These are phyloP conservation scores for Suillus weaverae DNA, from an alignment of 768 basidiomycete species.

Conservation along the genomic window DNA sequence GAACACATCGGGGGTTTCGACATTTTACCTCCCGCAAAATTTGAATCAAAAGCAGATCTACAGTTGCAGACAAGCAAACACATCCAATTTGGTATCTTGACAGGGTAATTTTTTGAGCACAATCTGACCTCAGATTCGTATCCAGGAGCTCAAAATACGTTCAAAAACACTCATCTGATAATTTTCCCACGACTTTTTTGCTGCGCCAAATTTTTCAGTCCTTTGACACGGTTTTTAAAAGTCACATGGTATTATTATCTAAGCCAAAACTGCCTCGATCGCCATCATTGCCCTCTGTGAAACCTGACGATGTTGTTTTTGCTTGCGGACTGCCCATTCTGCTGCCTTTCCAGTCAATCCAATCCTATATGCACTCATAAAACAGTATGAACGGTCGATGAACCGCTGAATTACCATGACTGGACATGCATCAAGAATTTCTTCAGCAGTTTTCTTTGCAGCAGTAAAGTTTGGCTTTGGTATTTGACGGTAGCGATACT, in stretches of 20 bases:
- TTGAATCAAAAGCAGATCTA: no score
- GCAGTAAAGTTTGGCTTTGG: no score
- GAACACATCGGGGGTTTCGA: no score
- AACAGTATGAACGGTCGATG: constrained; percentile 37
- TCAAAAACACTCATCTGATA: neutral
- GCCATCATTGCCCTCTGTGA: no score
- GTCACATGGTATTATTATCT: no score
- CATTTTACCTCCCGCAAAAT: no score
- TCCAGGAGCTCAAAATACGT: neutral
- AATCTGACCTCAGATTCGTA: neutral
- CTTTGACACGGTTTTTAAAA: no score
- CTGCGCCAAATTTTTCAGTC: neutral
- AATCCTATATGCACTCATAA: constrained; percentile 35
- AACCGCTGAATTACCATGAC: constrained; percentile 37
- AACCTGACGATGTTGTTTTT: constrained; percentile 31
- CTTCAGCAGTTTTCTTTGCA: no score
- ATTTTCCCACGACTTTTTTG: constrained; percentile 1
- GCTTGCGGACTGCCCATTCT: constrained; percentile 40
- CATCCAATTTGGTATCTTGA: neutral
- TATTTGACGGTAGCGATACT: no score
- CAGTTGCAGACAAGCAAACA: no score
- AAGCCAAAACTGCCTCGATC: no score
- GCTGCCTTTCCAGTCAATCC: constrained; percentile 40
- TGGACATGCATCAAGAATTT: constrained; percentile 31
- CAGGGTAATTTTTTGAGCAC: neutral